Evolutionary conservation across 31 red algal species (phyloP).

Genomic region (Odonthalia washingtoniensis): DNA sequence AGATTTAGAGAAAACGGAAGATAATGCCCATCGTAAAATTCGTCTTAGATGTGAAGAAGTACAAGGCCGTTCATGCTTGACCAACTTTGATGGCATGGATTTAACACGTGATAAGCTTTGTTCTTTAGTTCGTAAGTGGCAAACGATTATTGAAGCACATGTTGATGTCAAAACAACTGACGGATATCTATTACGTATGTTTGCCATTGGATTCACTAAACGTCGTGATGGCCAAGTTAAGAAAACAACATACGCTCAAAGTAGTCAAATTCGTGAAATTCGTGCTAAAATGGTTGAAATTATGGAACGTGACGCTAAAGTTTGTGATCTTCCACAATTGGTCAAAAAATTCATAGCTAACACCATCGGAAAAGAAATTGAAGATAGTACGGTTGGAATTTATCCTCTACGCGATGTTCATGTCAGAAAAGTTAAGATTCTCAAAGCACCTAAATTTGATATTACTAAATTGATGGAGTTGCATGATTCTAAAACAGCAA

Average conservation of each 20-base stretch:
- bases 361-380: slow-evolving; percentile 96
- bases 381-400: slow-evolving; percentile 83
- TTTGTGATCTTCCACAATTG: slow-evolving; percentile 88
- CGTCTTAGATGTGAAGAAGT: slow-evolving; percentile 95
- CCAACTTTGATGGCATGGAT: slow-evolving; percentile 97
- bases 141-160: slow-evolving; percentile 96
- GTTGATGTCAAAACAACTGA: slow-evolving; percentile 98
- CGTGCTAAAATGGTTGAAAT: slow-evolving; percentile 98
- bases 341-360: slow-evolving; percentile 94
- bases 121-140: slow-evolving; percentile 95
- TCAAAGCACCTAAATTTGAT: slow-evolving; percentile 96
- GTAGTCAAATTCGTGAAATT: slow-evolving; percentile 90
- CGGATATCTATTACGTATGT: slow-evolving; percentile 94
- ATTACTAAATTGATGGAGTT: slow-evolving; percentile 99
- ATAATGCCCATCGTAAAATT: slow-evolving; percentile 95
- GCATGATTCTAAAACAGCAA: slow-evolving; percentile 73
- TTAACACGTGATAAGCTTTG: slow-evolving; percentile 95
- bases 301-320: slow-evolving; percentile 79
- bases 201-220: slow-evolving; percentile 98
- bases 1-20: slow-evolving; percentile 93
- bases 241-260: slow-evolving; percentile 94
- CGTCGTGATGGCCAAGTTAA: slow-evolving; percentile 81
- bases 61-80: slow-evolving; percentile 87
- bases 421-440: slow-evolving; percentile 96
- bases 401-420: slow-evolving; percentile 92